Conservation (phyloP, 352 stramenopile genomes). For the Phytophthora vignae region DNA sequence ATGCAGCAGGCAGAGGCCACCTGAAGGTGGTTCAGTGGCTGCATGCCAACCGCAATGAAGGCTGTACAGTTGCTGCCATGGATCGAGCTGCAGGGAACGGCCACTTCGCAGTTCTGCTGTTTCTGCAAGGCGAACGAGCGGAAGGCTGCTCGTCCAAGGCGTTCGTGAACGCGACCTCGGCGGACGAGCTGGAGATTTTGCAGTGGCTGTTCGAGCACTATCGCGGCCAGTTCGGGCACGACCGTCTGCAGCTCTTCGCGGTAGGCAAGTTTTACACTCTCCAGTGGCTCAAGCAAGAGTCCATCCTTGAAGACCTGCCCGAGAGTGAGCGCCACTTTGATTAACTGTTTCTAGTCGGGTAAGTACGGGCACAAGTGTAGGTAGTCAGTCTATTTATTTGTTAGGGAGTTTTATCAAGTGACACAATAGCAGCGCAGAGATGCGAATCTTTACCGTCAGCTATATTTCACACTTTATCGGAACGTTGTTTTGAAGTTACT, state of each 20-base stretch:
- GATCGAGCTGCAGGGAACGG: constrained; percentile 32
- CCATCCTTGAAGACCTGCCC: constrained; percentile 26
- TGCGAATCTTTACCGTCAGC: neutral
- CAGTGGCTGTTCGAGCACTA: constrained; percentile 50
- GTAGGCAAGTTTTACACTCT: constrained; percentile 49
- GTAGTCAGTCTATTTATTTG: constrained; percentile 42
- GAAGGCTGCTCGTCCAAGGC: constrained; percentile 34
- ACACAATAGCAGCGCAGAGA: constrained; percentile 30
- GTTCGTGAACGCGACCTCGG: constrained; percentile 45
- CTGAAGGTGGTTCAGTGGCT: constrained; percentile 34
- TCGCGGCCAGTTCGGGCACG: constrained; percentile 30
- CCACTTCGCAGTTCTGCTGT: constrained; percentile 50
- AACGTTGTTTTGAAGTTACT: neutral
- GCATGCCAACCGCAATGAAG: constrained; percentile 30
- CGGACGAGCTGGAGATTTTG: constrained; percentile 46
- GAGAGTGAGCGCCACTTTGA: constrained; percentile 38
- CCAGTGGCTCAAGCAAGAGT: constrained; percentile 42
- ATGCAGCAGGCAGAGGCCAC: constrained; percentile 28
- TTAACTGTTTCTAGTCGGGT: constrained; percentile 32
- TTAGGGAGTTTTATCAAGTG: constrained; percentile 33
- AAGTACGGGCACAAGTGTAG: constrained; percentile 25
- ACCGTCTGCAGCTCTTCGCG: constrained; percentile 44
- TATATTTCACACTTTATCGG: neutral
- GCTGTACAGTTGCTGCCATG: constrained; percentile 37
- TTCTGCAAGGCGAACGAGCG: constrained; percentile 31